phyloP scores from a whole-genome alignment of 345 rosid species.

The Adansonia digitata region DNA sequence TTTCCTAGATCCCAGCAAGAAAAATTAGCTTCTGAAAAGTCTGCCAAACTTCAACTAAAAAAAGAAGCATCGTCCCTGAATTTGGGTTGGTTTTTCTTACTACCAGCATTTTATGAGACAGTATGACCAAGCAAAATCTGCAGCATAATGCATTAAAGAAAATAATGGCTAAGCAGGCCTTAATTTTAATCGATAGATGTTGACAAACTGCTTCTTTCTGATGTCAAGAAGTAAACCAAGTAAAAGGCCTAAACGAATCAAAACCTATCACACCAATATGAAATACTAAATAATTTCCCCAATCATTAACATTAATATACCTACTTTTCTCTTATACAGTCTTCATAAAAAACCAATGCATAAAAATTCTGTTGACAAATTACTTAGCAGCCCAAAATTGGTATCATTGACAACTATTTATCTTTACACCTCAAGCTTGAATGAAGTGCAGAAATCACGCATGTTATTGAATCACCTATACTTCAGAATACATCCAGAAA shows the following conservation, averaged over 20 bases:
- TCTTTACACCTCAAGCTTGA: neutral
- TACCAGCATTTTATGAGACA: neutral
- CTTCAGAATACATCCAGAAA: neutral
- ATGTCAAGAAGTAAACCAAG: neutral
- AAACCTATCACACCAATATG: neutral
- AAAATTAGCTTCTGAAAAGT: neutral
- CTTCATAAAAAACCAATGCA: neutral
- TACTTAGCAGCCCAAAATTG: neutral
- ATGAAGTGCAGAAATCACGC: neutral
- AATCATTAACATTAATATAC: neutral
- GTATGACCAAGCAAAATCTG: neutral
- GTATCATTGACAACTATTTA: neutral
- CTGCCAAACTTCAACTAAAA: neutral
- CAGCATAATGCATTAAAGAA: neutral
- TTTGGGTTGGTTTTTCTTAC: neutral
- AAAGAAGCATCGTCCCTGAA: neutral
- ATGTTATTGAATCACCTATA: neutral
- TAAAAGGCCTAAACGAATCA: neutral
- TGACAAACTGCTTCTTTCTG: neutral
- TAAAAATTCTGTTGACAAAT: neutral
- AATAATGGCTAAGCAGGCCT: neutral
- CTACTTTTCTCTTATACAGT: neutral
- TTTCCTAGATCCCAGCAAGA: neutral
- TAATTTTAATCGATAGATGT: neutral
- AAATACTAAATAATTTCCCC: neutral